Base-by-base conservation (phyloP, 345 rosid genomes). In the Arabis hirsuta region DNA sequence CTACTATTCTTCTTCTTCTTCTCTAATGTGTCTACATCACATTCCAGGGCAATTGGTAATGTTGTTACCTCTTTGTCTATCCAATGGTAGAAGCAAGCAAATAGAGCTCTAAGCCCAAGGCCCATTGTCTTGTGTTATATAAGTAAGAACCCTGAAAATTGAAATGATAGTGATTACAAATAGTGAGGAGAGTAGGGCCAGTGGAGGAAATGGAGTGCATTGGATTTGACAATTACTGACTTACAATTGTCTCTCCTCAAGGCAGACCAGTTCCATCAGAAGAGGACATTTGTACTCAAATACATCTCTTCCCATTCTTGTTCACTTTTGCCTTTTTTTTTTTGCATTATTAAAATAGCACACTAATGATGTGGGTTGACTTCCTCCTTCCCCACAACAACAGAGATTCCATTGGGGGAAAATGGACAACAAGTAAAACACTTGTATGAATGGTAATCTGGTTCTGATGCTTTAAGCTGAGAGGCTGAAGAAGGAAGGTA, bases 281-380 rank as follows among this genome's bases (percentile, higher is more conserved):
- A 68, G 51, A 62, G 70, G 74, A 69, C 70, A 55, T 54, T 62
- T 19, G 54, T 22, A 76, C 74, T 76, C 74, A 10, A 76, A 76
- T 62, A 62, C 71, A 11, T 61, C 63, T 38, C 74, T 6, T 69
- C 53, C n/a, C 50, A 60, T 39, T 60, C 73, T 52, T 41, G 54
- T 44, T 58, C 61, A 57, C 68, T 22, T 66, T 74, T 65, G 29
- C 2, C 55, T 34, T 22, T 48, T 67, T 34, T 48, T 67, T 76
- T 69, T 62, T 62, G 74, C 38, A 62, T 69, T 68, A 69, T 62
- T 69, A 69, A 61, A 69, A 75, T 69, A 75, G 70, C 74, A 75
- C 79, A 68, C 70, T 75, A 69, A 75, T 75, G 74, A 75, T 69
- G 79, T 75, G 79, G 52, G 65, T 76, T 69, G 79, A 76, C 79